Base-by-base conservation (phyloP, 2,329 filamentous ascomycete species). In the Sodiomyces alkalinus region DNA sequence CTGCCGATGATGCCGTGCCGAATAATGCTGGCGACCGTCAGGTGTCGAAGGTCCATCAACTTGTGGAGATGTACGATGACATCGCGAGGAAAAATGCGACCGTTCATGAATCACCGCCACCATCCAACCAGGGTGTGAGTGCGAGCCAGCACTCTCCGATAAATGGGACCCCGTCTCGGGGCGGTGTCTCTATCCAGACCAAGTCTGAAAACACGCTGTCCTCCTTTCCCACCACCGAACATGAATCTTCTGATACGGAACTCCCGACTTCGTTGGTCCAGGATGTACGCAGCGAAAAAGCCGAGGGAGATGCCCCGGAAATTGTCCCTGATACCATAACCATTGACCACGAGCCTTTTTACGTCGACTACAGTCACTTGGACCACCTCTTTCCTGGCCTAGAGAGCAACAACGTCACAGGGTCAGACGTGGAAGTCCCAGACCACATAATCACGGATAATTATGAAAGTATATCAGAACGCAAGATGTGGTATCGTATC, bases 401-500 rank as follows among this genome's bases (percentile, higher is more conserved):
- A 39, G 2, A 32, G 37, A 11, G 15, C 40, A 3, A 31, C 31
- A 5, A 43, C 4, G 22, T 13, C 14, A 12, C 23, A 6, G 22
- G 12, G 3, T 27, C 36, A 7, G 30, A 45, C 14, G 36, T 41
- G 2, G 43, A 55, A 1, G 41, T 68, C 0, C 48, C 64, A 1
- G 64, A 68, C 17, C 47, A 53, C 17, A 44, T 64, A 24, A 53
- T 68, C 12, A 47, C 46, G 17, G 67, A 74, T 42, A 64, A 54
- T 17, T 74, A 74, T 34, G 52, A 53, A 4, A 55, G 58, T 3
- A 60, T 64, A 4, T 62, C 64, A 3, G 62, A 77, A 45, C 68
- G 74, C 27, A 74, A 69, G 40, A 58, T 60, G 6, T 79, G 74
- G 74, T 75, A 77, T 38, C 67, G 70, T 13, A 48, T 77, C 12